Evolutionary conservation across 78 protist genomes (phyloP).

Genomic region (Dictyostelium discoideum): DNA sequence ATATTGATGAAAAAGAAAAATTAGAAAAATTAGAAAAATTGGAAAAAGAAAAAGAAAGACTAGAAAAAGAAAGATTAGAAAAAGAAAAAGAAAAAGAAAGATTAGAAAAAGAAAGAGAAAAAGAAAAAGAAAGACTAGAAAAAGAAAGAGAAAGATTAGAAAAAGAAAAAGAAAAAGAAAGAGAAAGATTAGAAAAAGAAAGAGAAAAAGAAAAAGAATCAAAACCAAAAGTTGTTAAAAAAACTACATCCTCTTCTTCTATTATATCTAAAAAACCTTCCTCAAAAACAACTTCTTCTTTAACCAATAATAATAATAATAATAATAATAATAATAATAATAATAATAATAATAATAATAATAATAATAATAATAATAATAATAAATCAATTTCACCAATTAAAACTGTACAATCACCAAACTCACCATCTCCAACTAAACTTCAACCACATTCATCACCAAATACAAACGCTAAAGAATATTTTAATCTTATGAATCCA

Average conservation of each 20-base stretch:
- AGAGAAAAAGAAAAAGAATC: background rate
- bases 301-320: too few relatives aligned
- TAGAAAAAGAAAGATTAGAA: background rate
- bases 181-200: background rate
- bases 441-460: background rate
- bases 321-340: too few relatives aligned
- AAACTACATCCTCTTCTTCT: background rate
- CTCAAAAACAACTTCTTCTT: background rate
- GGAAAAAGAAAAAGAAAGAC: background rate
- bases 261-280: background rate
- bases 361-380: too few relatives aligned
- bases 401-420: background rate
- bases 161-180: background rate
- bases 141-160: background rate
- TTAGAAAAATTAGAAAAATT: background rate
- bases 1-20: background rate
- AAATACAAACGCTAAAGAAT: background rate
- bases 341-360: too few relatives aligned
- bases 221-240: background rate
- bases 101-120: constrained; percentile 6
- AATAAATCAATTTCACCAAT: constrained; percentile 14
- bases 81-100: background rate
- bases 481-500: background rate
- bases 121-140: background rate
- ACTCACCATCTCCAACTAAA: background rate